Evolutionary conservation across 495 filamentous ascomycete species (phyloP), one percentile per base, ranked within the genome.

Genomic region (Sordaria brevicollis): DNA sequence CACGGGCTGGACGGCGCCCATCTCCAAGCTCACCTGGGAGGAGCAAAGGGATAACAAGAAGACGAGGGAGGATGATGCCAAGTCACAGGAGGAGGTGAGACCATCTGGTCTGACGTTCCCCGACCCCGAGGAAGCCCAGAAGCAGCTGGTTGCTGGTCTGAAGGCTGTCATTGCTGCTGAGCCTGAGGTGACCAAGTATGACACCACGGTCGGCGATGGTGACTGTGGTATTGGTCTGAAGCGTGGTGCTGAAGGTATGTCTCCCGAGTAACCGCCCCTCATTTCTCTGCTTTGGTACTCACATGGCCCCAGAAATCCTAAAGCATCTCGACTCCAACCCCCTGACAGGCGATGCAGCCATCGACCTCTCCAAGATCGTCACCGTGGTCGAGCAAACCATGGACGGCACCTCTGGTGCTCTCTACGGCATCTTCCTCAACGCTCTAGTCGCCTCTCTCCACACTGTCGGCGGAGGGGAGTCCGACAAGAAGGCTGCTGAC

Each of bases 371-470:
- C 67, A 87, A 85, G 71, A 91, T 99, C 68, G 90, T 91, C n/a
- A 86, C 85, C 8, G 87, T 93, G 5, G 88, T 98, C n/a, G 95
- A 99, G 77, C 89, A 80, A 43, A 88, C 83, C 49, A 99, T 99
- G 95, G 95, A 97, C 76, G 95, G 95, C 65, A 99, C 95, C 11
- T 97, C 93, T 0, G 95, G 95, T 3, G 95, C 96, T 5, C 83
- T 99, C 34, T 97, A 96, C 78, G 92, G 93, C 39, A 99, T 99
- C 73, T 99, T 97, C 84, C 85, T 99, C 67, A 97, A 97, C 78
- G 88, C 94, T 0, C 89, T 99, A 2, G 90, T 91, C 21, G 88
- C 91, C 70, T 88, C 90, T 1, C 83, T 99, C 15, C 88, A 90
- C 36, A 82, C 82, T 9, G 49, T 62, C 13, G 49, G 49, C 6